Evolutionary conservation across 345 rosid genomes (phyloP), one percentile per base, ranked within the genome.

Genomic region (Brassica rapa): DNA sequence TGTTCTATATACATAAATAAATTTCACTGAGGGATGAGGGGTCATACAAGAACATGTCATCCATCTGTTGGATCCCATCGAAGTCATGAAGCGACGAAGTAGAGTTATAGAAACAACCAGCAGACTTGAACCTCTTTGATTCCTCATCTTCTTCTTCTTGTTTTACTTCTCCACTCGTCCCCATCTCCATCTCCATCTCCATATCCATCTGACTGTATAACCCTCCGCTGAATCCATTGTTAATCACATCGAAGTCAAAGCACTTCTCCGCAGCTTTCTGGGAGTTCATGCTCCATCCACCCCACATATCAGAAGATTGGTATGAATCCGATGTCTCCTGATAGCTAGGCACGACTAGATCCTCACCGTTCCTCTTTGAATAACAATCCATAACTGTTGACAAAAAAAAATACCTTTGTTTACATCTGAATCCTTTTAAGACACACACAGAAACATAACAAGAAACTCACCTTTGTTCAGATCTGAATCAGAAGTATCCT

Each of bases 31-130:
- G 69, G 11, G 15, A 77, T 30, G 43, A 71, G 70, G 85, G 79
- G 69, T 63, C 21, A 86, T 89, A 93, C 98, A 89, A 71, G 96
- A 86, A 93, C 64, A 88, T 61, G 84, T 89, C 94, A 81, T 93
- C 96, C 76, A 81, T 73, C 64, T 88, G 89, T 66, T 86, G 88
- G 46, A 86, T 84, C 66, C 82, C 84, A 23, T 82, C 79, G 8
- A 85, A 83, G 51, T 85, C 85, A 66, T 85, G 77, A 68, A 82
- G 91, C 8, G 83, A 62, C 16, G 72, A 75, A 43, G 19, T 11
- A 4, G 79, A 29, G 33, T 16, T 30, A 1, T 70, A 62, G n/a
- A 39, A 74, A 29, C 61, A 65, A 65, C 62, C 71, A 63, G 0
- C 10, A 5, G 71, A 2, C 23, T 80, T 80, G 16, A 64, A 64